Conservation (phyloP, 2,329 filamentous ascomycete species). For the Neofusicoccum laricinum region DNA sequence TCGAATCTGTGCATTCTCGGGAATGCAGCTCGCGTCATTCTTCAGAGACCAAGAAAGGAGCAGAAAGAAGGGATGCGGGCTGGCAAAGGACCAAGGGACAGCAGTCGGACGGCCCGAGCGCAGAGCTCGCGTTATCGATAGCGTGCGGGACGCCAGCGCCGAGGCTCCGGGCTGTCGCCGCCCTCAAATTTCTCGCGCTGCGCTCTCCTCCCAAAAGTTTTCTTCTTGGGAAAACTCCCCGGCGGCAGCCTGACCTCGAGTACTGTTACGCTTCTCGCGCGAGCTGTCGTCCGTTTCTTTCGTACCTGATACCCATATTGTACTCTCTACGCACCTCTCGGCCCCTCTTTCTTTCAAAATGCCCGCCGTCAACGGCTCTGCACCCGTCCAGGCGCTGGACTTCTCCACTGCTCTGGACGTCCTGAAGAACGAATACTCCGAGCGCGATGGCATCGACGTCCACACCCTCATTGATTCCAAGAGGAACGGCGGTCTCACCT, state of each 20-base stretch:
- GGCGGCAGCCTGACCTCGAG: slow-evolving; percentile 58
- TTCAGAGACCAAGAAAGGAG: too few relatives aligned
- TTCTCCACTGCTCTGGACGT: slow-evolving; percentile 73
- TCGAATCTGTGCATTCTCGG: background rate
- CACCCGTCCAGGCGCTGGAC: slow-evolving; percentile 62
- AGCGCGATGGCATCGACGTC: slow-evolving; percentile 81
- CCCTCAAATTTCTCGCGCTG: slow-evolving; percentile 20
- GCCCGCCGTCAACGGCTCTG: slow-evolving; percentile 67
- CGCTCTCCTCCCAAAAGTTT: slow-evolving; percentile 28
- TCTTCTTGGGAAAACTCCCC: slow-evolving; percentile 47
- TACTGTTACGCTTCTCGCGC: slow-evolving; percentile 18
- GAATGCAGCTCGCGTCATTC: background rate
- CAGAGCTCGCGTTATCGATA: slow-evolving; percentile 7
- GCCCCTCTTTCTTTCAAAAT: slow-evolving; percentile 47
- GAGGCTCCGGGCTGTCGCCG: slow-evolving; percentile 12
- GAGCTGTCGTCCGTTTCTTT: slow-evolving; percentile 32
- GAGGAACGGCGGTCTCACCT: slow-evolving; percentile 89
- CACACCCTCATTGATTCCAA: slow-evolving; percentile 85
- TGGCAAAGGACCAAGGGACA: background rate
- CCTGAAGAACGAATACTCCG: slow-evolving; percentile 72
- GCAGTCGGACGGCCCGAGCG: too few relatives aligned
- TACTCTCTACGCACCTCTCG: background rate
- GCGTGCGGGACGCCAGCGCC: slow-evolving; percentile 1
- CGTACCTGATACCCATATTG: slow-evolving; percentile 9
- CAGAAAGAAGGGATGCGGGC: too few relatives aligned